These are phyloP conservation scores for Fusarium caatingaense DNA, from an alignment of 2,329 filamentous ascomycete species.

Conservation along the genomic window DNA sequence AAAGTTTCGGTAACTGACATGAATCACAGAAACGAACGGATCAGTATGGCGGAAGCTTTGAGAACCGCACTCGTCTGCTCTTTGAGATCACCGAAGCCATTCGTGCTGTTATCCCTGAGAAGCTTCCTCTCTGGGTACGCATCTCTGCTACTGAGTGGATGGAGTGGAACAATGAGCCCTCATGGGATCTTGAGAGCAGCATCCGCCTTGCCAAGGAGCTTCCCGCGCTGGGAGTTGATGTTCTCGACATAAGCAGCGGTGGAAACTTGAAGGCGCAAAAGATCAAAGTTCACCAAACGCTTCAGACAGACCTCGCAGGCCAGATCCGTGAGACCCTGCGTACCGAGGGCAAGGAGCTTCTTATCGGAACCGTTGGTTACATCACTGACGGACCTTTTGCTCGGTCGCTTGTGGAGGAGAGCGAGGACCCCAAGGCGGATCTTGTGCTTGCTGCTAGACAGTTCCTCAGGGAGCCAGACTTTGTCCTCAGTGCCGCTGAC, in stretches of 20 bases:
- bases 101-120: constrained; percentile 62
- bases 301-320: constrained; percentile 80
- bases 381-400: constrained; percentile 78
- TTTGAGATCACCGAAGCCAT: constrained; percentile 64
- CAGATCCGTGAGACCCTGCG: constrained; percentile 74
- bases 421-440: constrained; percentile 65
- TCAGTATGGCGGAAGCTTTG: constrained; percentile 72
- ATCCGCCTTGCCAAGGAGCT: constrained; percentile 63
- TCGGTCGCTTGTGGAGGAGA: constrained; percentile 65
- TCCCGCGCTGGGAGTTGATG: constrained; percentile 78
- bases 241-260: constrained; percentile 84
- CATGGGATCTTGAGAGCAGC: constrained; percentile 75
- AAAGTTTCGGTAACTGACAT: constrained; percentile 13
- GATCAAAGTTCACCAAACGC: constrained; percentile 71
- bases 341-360: constrained; percentile 61
- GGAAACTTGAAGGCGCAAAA: constrained; percentile 74
- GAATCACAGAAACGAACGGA: constrained; percentile 66
- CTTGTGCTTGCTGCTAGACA: constrained; percentile 79
- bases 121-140: constrained; percentile 68
- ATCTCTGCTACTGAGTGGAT: constrained; percentile 74
- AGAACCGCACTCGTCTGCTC: constrained; percentile 73
- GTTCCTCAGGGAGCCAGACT: constrained; percentile 84
- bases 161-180: constrained; percentile 58
- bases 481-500: constrained; percentile 78
- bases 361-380: constrained; percentile 79